phyloP scores from a whole-genome alignment of 331 rosid species.

The Malus hybrid region DNA sequence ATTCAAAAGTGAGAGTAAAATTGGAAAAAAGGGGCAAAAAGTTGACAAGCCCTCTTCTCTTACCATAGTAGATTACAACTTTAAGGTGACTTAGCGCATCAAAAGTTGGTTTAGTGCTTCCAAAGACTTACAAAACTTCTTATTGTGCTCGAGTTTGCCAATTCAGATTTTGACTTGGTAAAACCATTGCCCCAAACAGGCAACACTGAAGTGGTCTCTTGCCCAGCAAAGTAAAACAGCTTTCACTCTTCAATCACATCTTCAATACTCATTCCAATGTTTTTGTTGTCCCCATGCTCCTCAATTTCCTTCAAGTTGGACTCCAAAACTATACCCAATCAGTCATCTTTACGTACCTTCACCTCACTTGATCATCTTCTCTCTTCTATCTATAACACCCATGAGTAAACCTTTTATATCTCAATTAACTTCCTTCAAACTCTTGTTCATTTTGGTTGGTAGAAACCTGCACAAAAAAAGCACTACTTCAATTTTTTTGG shows the following conservation, averaged over 20 bases:
- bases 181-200: constrained; percentile 32
- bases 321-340: constrained; percentile 10
- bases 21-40: too few relatives aligned
- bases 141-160: constrained; percentile 31
- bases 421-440: constrained; percentile 11
- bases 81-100: constrained; percentile 20
- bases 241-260: constrained; percentile 21
- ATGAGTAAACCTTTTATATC: background rate
- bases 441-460: constrained; percentile 19
- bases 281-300: constrained; percentile 16
- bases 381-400: constrained; percentile 5
- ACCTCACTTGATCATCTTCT: constrained; percentile 2
- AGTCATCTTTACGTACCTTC: constrained; percentile 1
- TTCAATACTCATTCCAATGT: background rate
- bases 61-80: background rate
- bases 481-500: too few relatives aligned
- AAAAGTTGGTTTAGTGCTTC: constrained; percentile 16
- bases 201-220: constrained; percentile 26
- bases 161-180: constrained; percentile 5
- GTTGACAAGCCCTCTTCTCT: too few relatives aligned
- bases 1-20: too few relatives aligned
- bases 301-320: constrained; percentile 10
- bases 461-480: constrained; percentile 13
- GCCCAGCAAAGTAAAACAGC: constrained; percentile 28
- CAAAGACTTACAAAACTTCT: constrained; percentile 22